phyloP scores from a whole-genome alignment of 1,284 basidiomycete genomes.

The Termitomyces sp. region DNA sequence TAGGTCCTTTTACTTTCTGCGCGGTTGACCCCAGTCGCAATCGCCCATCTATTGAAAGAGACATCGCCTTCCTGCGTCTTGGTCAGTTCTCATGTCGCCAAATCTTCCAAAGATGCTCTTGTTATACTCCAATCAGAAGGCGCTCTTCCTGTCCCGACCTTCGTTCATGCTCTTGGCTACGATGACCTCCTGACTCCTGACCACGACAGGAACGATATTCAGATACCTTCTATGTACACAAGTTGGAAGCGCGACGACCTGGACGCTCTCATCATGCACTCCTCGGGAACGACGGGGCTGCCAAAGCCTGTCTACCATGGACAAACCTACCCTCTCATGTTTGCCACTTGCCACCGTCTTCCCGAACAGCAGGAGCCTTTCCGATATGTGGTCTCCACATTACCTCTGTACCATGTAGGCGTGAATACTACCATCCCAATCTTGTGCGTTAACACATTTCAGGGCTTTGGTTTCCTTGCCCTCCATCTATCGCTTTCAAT shows the following conservation, averaged over 20 bases:
- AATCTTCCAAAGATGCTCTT: slow-evolving; percentile 25
- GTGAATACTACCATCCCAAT: not conserved
- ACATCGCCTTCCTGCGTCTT: slow-evolving; percentile 27
- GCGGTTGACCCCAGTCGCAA: slow-evolving; percentile 28
- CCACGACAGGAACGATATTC: slow-evolving; percentile 10
- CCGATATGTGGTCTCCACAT: slow-evolving; percentile 28
- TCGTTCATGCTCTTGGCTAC: slow-evolving; percentile 23
- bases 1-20: slow-evolving; percentile 33
- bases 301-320: slow-evolving; percentile 34
- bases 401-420: slow-evolving; percentile 34
- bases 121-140: slow-evolving; percentile 15
- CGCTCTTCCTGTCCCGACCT: slow-evolving; percentile 14
- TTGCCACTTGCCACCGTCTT: slow-evolving; percentile 29
- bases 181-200: slow-evolving; percentile 21
- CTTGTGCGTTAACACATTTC: not conserved
- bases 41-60: slow-evolving; percentile 29
- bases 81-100: slow-evolving; percentile 25
- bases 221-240: slow-evolving; percentile 22
- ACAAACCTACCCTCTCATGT: slow-evolving; percentile 27
- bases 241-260: slow-evolving; percentile 22
- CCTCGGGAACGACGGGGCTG: slow-evolving; percentile 33
- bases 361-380: slow-evolving; percentile 24
- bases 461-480: slow-evolving; percentile 34
- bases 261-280: slow-evolving; percentile 32
- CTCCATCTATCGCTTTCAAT: slow-evolving; percentile 29